A percentile compares a stretch with the other conserved stretches of the same genome.
Evolutionary conservation across 352 stramenopile genomes (phyloP).

Genomic region (Globisporangium paroecandrum): DNA sequence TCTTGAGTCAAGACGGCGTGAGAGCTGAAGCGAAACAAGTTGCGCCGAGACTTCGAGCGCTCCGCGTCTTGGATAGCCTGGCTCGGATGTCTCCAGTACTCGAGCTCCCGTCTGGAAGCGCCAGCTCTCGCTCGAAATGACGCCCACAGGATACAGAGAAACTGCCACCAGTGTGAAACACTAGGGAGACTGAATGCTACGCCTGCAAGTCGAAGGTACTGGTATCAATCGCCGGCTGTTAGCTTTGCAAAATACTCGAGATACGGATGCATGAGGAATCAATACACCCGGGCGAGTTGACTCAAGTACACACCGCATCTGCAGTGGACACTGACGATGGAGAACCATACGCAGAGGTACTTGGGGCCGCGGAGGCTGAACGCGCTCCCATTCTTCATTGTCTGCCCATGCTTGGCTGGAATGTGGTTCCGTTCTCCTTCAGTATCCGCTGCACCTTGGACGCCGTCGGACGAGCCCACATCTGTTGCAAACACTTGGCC

Average conservation of each 20-base stretch:
- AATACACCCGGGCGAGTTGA: neutral
- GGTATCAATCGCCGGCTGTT: neutral
- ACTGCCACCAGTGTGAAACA: slow-evolving; percentile 9
- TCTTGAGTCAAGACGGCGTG: neutral
- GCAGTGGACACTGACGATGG: neutral
- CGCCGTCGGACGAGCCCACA: neutral
- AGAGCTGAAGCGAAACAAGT: neutral
- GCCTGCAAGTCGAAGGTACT: neutral
- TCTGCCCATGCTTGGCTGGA: neutral
- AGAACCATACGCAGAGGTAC: neutral
- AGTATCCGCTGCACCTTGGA: neutral
- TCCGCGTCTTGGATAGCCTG: neutral
- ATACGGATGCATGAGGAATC: neutral
- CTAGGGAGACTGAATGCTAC: neutral
- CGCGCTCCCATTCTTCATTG: neutral
- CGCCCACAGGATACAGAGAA: neutral
- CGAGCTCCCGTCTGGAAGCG: neutral
- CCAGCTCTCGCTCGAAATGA: slow-evolving; percentile 1
- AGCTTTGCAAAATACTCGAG: slow-evolving; percentile 8
- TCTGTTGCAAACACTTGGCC: neutral
- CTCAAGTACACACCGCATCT: slow-evolving; percentile 9
- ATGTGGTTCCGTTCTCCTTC: neutral
- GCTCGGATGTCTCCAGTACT: no score
- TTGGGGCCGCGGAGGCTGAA: neutral
- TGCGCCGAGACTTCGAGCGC: neutral